These are phyloP conservation scores for Penicillium italicum DNA, from an alignment of 2,329 filamentous ascomycete genomes.

Conservation along the genomic window DNA sequence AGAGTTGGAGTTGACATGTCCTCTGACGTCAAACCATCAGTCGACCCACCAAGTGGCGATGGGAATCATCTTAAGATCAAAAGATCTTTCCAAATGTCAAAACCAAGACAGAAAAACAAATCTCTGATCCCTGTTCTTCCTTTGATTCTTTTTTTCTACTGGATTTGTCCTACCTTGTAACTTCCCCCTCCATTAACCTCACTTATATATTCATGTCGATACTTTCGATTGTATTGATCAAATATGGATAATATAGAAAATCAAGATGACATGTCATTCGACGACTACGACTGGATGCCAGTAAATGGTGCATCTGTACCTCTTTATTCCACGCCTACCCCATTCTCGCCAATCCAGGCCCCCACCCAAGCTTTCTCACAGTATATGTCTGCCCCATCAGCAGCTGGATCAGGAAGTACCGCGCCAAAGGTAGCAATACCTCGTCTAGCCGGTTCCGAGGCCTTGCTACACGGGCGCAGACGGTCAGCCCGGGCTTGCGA, in stretches of 20 bases:
- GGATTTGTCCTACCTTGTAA: neutral
- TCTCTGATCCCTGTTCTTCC: neutral
- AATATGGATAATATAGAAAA: neutral
- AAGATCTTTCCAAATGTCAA: neutral
- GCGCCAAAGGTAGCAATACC: conserved; percentile 31
- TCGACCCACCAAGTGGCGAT: neutral
- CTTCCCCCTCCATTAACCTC: neutral
- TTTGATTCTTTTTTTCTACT: neutral
- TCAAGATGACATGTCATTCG: neutral
- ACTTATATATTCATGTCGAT: neutral
- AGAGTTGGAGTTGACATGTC: neutral
- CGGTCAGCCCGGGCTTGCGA: conserved; percentile 36
- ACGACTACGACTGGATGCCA: neutral
- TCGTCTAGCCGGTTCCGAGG: conserved; percentile 20
- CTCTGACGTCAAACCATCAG: conserved; percentile 2
- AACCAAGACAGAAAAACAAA: neutral
- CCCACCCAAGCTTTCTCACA: neutral
- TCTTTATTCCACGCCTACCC: neutral
- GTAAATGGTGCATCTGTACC: neutral
- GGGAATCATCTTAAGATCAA: neutral
- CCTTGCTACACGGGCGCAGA: conserved; percentile 18
- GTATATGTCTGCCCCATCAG: neutral
- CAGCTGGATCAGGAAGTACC: neutral
- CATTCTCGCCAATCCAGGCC: neutral
- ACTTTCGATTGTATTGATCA: neutral